Percentiles rank a stretch among this genome's conserved stretches.
These are phyloP conservation scores for Suhomyces bokatorum DNA, from an alignment of 1,139 yeast genomes.

Conservation along the genomic window DNA sequence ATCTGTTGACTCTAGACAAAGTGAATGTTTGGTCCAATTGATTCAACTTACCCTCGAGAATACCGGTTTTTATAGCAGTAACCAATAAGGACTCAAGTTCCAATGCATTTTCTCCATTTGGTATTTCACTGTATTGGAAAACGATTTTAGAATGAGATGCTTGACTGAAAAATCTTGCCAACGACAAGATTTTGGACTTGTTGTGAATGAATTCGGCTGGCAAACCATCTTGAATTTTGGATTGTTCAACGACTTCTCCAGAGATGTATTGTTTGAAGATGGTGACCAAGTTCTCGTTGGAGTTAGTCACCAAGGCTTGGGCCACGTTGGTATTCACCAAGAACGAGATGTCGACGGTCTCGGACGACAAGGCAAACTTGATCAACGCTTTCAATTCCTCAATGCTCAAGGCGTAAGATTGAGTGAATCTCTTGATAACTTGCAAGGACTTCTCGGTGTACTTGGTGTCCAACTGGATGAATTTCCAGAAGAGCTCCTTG, in stretches of 20 bases:
- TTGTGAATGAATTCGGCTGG: constrained; percentile 28
- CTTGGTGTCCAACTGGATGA: constrained; percentile 37
- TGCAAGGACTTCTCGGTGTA: constrained; percentile 34
- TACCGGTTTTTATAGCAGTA: constrained; percentile 46
- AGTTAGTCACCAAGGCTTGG: constrained; percentile 25
- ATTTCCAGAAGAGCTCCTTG: constrained; percentile 40
- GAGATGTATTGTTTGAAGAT: constrained; percentile 37
- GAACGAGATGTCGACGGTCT: constrained; percentile 46
- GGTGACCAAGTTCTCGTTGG: constrained; percentile 24
- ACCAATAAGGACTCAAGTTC: constrained; percentile 47
- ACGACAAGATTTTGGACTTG: constrained; percentile 45
- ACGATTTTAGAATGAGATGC: constrained; percentile 28
- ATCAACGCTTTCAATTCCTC: constrained; percentile 39
- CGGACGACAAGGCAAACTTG: constrained; percentile 40
- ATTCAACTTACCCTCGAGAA: constrained; percentile 50
- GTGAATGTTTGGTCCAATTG: constrained; percentile 47
- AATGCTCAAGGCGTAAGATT: constrained; percentile 22
- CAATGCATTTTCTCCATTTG: constrained; percentile 31
- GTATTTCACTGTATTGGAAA: constrained; percentile 43
- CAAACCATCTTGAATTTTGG: constrained; percentile 18
- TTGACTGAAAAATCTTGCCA: constrained; percentile 40
- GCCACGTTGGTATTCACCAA: constrained; percentile 45
- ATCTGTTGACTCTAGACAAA: constrained; percentile 46
- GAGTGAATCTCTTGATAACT: constrained; percentile 39
- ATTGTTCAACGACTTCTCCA: constrained; percentile 31